Conservation (phyloP, 352 stramenopile species). For the Phytophthora constricta region DNA sequence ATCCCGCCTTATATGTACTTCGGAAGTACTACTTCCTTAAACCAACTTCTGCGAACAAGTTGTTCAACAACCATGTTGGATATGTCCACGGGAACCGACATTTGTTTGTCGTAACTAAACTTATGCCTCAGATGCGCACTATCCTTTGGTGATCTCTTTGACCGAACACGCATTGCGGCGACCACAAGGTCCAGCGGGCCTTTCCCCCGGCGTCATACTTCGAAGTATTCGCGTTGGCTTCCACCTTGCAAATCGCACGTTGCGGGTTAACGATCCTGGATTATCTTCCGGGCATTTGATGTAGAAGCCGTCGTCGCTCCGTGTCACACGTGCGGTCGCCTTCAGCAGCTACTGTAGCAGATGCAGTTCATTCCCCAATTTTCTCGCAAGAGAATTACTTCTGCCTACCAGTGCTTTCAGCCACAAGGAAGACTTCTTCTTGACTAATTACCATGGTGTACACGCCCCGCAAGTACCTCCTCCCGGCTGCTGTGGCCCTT, state of each 20-base stretch:
- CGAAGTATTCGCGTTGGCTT: background rate
- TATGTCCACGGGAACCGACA: too few relatives aligned
- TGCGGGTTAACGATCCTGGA: background rate
- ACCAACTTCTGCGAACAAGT: too few relatives aligned
- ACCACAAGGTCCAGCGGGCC: too few relatives aligned
- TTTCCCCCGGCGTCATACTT: background rate
- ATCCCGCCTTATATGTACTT: too few relatives aligned
- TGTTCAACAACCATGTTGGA: too few relatives aligned
- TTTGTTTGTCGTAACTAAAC: too few relatives aligned
- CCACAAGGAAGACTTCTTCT: background rate
- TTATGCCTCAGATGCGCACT: too few relatives aligned
- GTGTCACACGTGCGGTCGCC: conserved; percentile 1
- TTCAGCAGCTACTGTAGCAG: background rate
- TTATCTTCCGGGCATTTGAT: background rate
- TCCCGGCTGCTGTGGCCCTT: conserved; percentile 21
- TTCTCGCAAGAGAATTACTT: conserved; percentile 31
- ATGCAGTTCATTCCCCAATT: conserved; percentile 32
- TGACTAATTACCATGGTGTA: conserved; percentile 28
- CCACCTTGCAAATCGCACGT: background rate
- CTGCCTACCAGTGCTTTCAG: conserved; percentile 5
- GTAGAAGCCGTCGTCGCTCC: background rate
- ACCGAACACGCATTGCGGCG: too few relatives aligned
- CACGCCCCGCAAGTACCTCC: conserved; percentile 26
- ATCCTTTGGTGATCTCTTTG: too few relatives aligned
- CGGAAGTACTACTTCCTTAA: too few relatives aligned